phyloP scores from a whole-genome alignment of 345 rosid species.

The Salix udensis region DNA sequence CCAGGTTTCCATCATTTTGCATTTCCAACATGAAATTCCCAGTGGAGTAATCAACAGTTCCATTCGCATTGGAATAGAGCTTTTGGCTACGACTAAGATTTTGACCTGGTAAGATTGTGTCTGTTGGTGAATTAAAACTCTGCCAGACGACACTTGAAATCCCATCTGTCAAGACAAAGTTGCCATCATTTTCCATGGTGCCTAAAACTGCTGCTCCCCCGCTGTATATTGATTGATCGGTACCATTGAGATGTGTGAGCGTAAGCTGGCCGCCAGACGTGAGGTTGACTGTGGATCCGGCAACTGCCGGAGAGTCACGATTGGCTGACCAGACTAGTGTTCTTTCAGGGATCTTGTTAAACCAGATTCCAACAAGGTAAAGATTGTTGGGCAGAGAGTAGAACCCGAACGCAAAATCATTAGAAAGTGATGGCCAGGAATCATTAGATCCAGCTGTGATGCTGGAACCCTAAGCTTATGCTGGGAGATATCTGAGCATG shows the following conservation, averaged over 20 bases:
- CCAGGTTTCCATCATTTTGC: conserved; percentile 29
- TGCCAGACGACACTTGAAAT: conserved; percentile 8
- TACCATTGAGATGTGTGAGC: conserved; percentile 14
- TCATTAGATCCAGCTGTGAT: conserved; percentile 17
- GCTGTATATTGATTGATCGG: neutral
- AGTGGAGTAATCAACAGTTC: conserved; percentile 3
- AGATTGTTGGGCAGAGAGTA: conserved; percentile 5
- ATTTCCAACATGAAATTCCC: conserved; percentile 25
- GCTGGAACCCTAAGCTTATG: conserved; percentile 10
- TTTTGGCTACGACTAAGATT: neutral
- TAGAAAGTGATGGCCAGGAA: conserved; percentile 26
- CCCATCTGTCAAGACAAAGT: conserved; percentile 17
- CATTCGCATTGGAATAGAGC: conserved; percentile 19
- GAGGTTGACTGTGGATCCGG: conserved; percentile 19
- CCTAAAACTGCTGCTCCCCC: conserved; percentile 15
- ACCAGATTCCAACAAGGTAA: conserved; percentile 26
- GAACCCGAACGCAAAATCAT: conserved; percentile 28
- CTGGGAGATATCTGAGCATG: conserved; percentile 11
- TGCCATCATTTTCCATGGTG: conserved; percentile 23
- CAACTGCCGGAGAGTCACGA: conserved; percentile 17
- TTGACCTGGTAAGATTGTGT: conserved; percentile 21
- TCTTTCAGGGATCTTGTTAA: conserved; percentile 11
- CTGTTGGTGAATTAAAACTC: conserved; percentile 23
- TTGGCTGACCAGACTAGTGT: conserved; percentile 27
- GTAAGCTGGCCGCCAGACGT: conserved; percentile 12